Percentiles rank a stretch among this genome's conserved stretches.
These are phyloP conservation scores for Pleurotus tuoliensis DNA, from an alignment of 768 basidiomycete genomes.

Conservation along the genomic window DNA sequence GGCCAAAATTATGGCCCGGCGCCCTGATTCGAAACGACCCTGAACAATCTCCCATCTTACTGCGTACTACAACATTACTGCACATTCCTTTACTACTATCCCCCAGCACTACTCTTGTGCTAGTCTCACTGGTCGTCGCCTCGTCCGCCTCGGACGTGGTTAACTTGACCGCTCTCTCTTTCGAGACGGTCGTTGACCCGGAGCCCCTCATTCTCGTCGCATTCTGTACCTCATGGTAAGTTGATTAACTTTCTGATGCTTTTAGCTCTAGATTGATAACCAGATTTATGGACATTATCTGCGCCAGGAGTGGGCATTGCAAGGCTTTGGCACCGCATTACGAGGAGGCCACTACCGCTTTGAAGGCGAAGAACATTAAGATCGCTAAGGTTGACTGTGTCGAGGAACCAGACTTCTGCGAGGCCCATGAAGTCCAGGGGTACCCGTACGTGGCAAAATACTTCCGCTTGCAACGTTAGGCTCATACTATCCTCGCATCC, in stretches of 20 bases:
- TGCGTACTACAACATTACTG: slow-evolving; percentile 35
- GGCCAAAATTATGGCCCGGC: no score
- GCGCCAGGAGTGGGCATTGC: slow-evolving; percentile 88
- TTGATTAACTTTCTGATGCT: not conserved
- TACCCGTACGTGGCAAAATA: slow-evolving; percentile 70
- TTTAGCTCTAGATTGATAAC: not conserved
- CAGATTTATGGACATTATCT: not conserved
- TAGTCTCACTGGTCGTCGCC: slow-evolving; percentile 48
- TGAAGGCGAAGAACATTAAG: slow-evolving; percentile 88
- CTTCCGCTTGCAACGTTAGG: no score
- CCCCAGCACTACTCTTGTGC: slow-evolving; percentile 43
- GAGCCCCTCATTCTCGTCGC: slow-evolving; percentile 85
- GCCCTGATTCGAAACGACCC: no score
- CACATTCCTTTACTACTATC: slow-evolving; percentile 55
- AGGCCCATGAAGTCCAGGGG: slow-evolving; percentile 81
- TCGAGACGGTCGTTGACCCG: slow-evolving; percentile 58
- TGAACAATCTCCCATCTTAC: no score
- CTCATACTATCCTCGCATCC: no score
- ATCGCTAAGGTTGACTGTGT: slow-evolving; percentile 98
- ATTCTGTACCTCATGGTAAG: slow-evolving; percentile 88
- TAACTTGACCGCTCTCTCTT: slow-evolving; percentile 64
- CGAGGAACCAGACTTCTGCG: slow-evolving; percentile 88
- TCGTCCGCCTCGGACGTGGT: slow-evolving; percentile 77
- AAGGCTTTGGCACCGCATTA: slow-evolving; percentile 93
- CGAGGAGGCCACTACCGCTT: slow-evolving; percentile 86